Evolutionary conservation across 768 basidiomycete genomes (phyloP).

Genomic region (Russula virescens): DNA sequence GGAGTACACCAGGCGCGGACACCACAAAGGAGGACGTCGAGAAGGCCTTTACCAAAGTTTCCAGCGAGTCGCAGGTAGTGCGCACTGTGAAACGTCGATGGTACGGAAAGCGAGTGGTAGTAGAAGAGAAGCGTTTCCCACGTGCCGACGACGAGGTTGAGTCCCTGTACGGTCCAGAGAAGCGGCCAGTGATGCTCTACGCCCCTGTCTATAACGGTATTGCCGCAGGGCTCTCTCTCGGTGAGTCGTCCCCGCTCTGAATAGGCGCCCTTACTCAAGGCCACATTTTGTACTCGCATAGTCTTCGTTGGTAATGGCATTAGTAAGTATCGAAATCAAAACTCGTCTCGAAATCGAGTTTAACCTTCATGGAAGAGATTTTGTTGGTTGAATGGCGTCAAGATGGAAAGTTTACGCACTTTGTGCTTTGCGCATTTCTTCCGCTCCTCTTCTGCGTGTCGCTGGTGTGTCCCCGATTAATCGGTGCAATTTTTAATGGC

Average conservation of each 20-base stretch:
- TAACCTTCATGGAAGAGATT: constrained; percentile 27
- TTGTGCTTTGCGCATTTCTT: constrained; percentile 38
- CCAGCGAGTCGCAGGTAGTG: constrained; percentile 12
- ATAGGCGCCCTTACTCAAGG: constrained; percentile 3
- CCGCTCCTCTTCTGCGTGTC: constrained; percentile 45
- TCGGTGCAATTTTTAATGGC: not conserved
- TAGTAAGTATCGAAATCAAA: constrained; percentile 30
- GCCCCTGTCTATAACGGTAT: constrained; percentile 36
- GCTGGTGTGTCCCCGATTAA: constrained; percentile 29
- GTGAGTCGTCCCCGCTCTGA: constrained; percentile 23
- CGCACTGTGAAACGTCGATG: constrained; percentile 43
- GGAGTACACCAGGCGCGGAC: constrained; percentile 1
- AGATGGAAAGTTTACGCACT: constrained; percentile 40
- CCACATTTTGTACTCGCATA: constrained; percentile 27
- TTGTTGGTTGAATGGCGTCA: constrained; percentile 50
- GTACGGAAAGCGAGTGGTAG: constrained; percentile 47
- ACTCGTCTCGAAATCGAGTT: not conserved
- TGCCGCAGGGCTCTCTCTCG: constrained; percentile 31
- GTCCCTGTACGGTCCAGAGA: constrained; percentile 30
- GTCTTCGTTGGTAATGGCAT: constrained; percentile 63
- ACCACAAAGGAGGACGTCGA: constrained; percentile 5
- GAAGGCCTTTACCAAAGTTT: constrained; percentile 2
- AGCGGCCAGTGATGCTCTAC: constrained; percentile 32
- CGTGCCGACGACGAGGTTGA: constrained; percentile 20
- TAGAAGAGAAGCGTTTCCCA: constrained; percentile 23